Percentiles rank a stretch among this genome's conserved stretches.
Conservation (phyloP, 2,329 filamentous ascomycete species). For the Xylaria sp. region DNA sequence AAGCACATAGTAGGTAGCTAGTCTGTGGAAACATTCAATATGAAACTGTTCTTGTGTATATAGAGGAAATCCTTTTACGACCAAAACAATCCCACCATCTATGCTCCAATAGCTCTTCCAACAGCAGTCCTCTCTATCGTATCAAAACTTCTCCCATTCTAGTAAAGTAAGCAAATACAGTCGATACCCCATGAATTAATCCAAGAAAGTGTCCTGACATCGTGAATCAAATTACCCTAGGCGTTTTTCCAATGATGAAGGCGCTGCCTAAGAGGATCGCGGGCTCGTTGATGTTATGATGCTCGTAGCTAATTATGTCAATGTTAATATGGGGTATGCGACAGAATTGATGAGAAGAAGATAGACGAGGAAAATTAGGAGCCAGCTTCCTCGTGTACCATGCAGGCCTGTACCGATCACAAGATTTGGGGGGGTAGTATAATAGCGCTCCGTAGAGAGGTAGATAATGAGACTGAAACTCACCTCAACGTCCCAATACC, state of each 20-base stretch:
- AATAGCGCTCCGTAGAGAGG: too few relatives aligned
- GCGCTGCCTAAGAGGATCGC: constrained; percentile 79
- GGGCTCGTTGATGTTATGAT: constrained; percentile 77
- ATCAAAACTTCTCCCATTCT: neutral
- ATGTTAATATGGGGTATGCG: neutral
- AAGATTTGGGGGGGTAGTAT: too few relatives aligned
- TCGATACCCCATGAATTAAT: neutral
- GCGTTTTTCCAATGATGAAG: constrained; percentile 56
- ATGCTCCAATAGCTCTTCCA: neutral
- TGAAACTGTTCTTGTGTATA: neutral
- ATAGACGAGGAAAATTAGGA: too few relatives aligned
- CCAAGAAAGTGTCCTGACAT: neutral
- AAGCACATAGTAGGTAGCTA: neutral
- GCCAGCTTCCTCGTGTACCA: too few relatives aligned
- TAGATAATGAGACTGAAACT: too few relatives aligned
- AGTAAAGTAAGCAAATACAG: neutral
- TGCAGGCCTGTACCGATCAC: too few relatives aligned
- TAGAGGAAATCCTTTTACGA: neutral
- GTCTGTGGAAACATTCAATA: neutral
- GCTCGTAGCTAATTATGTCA: constrained; percentile 68
- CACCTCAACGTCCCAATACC: constrained; percentile 81
- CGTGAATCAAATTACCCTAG: neutral
- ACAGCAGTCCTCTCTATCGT: neutral
- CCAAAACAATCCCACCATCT: too few relatives aligned
- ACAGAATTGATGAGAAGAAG: neutral